phyloP scores from a whole-genome alignment of 2,329 filamentous ascomycete species.

The Celoporthe dispersa region DNA sequence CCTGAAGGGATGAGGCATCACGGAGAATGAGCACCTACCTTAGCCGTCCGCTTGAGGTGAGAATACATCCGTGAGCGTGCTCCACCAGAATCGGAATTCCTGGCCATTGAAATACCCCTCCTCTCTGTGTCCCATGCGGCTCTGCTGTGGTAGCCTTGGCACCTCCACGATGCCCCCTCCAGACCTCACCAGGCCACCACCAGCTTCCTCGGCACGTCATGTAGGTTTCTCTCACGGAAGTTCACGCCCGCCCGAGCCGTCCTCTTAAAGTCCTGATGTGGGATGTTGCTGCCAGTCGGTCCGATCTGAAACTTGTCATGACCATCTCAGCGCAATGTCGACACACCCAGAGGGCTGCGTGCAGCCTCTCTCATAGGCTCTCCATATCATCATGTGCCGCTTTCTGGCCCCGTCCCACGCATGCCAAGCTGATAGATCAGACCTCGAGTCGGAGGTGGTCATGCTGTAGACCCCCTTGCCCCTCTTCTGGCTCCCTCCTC shows the following conservation, averaged over 20 bases:
- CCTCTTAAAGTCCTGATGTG: neutral
- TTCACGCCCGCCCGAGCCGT: neutral
- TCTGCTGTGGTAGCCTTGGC: neutral
- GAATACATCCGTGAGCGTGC: neutral
- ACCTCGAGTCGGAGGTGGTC: neutral
- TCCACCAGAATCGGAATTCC: neutral
- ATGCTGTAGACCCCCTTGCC: neutral
- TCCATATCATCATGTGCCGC: neutral
- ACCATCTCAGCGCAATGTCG: neutral
- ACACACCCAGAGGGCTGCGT: neutral
- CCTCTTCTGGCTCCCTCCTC: neutral
- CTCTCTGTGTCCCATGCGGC: neutral
- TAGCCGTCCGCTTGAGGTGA: neutral
- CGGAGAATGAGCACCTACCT: neutral
- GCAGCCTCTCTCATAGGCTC: neutral
- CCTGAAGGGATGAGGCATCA: neutral
- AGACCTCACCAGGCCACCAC: neutral
- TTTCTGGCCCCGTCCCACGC: neutral
- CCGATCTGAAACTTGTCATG: neutral
- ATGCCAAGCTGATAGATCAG: neutral
- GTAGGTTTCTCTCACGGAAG: neutral
- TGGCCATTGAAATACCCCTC: neutral
- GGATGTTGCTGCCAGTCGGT: neutral
- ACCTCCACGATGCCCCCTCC: neutral
- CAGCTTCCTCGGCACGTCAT: neutral